Conservation (phyloP, 768 basidiomycete species). For the Boletus barrowsii region DNA sequence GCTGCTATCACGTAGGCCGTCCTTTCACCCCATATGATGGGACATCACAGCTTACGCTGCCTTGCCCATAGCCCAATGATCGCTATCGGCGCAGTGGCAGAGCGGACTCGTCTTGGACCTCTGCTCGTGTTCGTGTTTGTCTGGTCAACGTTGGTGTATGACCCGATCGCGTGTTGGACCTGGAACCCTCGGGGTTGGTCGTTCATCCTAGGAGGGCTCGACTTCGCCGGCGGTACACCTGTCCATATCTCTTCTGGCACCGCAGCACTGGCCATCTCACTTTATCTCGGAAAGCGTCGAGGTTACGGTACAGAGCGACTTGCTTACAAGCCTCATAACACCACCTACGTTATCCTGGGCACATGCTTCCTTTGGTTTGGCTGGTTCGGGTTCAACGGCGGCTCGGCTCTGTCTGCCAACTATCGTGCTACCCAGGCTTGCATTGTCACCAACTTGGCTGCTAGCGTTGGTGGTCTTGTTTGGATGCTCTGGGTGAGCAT, state of each 20-base stretch:
- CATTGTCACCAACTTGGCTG: conserved; percentile 92
- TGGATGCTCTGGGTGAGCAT: conserved; percentile 84
- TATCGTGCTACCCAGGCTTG: conserved; percentile 84
- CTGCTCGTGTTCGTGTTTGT: conserved; percentile 85
- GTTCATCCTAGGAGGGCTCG: conserved; percentile 74
- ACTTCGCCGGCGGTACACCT: conserved; percentile 94
- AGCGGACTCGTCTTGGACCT: conserved; percentile 83
- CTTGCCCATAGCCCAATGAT: conserved; percentile 64
- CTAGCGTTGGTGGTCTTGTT: conserved; percentile 80
- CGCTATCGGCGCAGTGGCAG: conserved; percentile 90
- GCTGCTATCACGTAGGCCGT: conserved; percentile 74
- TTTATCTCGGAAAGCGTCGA: conserved; percentile 87
- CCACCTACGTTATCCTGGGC: conserved; percentile 89
- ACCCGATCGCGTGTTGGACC: conserved; percentile 95
- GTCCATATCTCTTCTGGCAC: conserved; percentile 95
- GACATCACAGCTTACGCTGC: conserved; percentile 10
- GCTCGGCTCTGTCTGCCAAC: conserved; percentile 86
- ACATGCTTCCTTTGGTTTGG: conserved; percentile 94
- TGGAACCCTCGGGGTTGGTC: conserved; percentile 87
- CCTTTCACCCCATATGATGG: background rate
- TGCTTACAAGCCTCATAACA: conserved; percentile 93
- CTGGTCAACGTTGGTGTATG: conserved; percentile 89
- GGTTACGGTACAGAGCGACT: conserved; percentile 90
- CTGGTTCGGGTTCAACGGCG: conserved; percentile 97
- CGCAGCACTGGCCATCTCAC: conserved; percentile 85